Conservation (phyloP, 2,329 filamentous ascomycete species). For the Exophiala lecanii-corni region DNA sequence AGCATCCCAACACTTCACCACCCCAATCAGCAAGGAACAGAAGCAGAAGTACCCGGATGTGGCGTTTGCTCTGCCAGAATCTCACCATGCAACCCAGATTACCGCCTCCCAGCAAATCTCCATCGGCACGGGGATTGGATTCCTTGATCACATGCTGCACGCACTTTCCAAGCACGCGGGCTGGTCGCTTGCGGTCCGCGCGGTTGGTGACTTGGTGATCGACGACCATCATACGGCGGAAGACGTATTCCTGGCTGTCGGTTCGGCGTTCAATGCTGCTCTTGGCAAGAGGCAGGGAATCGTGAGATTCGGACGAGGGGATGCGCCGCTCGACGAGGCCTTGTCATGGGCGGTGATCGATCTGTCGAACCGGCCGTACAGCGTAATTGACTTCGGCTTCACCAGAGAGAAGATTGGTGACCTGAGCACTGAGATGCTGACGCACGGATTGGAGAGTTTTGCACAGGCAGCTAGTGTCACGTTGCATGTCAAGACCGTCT, state of each 20-base stretch:
- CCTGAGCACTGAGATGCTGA: slow-evolving; percentile 92
- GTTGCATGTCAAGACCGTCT: slow-evolving; percentile 88
- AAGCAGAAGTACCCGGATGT: slow-evolving; percentile 42
- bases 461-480: slow-evolving; percentile 85
- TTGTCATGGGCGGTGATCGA: slow-evolving; percentile 91
- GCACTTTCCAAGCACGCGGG: slow-evolving; percentile 92
- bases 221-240: slow-evolving; percentile 99
- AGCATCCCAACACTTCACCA: slow-evolving; percentile 19
- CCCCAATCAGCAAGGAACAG: slow-evolving; percentile 22
- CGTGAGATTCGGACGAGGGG: slow-evolving; percentile 84
- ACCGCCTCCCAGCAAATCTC: slow-evolving; percentile 81
- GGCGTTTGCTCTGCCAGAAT: slow-evolving; percentile 36
- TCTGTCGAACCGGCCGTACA: slow-evolving; percentile 84
- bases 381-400: slow-evolving; percentile 76
- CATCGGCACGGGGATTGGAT: slow-evolving; percentile 90
- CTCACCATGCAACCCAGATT: slow-evolving; percentile 76
- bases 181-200: slow-evolving; percentile 80
- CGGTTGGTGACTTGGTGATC: slow-evolving; percentile 88
- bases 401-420: slow-evolving; percentile 91
- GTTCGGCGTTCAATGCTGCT: slow-evolving; percentile 74
- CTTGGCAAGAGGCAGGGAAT: slow-evolving; percentile 75
- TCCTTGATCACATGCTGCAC: slow-evolving; percentile 98
- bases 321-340: slow-evolving; percentile 91
- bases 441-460: slow-evolving; percentile 91
- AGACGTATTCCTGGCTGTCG: slow-evolving; percentile 88